Base-by-base conservation (phyloP, 2,329 filamentous ascomycete genomes). In the Nemania sp. region DNA sequence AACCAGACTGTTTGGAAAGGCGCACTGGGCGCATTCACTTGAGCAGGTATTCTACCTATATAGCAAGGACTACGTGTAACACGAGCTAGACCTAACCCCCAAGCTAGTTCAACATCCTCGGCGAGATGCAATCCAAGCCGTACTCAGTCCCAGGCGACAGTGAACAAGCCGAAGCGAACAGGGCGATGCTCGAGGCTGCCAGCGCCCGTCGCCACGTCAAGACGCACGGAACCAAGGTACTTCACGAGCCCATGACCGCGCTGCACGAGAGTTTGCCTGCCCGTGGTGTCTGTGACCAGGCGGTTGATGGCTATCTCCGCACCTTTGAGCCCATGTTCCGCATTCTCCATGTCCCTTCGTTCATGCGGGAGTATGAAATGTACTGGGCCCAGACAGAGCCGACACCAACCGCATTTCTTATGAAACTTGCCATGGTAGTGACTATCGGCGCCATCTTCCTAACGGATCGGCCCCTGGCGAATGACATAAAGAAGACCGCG, bases 371-470 rank as follows among this genome's bases (percentile, higher is more conserved):
- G 11, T 66, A 65, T 45, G 57, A 61, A 7, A 31, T 23, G 9
- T 62, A 60, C 17, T 66, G 64, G 63, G 20, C 36, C 31, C 37
- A 34, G 6, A 11, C 44, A 3, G 48, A 46, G 12, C 43, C 20
- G 22, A 11, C 22, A 3, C 37, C 14, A 14, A 26, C 9, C 22
- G 24, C 9, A 8, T 65, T 61, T 12, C 48, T 62, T 5, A 54
- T 66, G 51, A 64, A 62, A 26, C 52, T 68, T n/a, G 52, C 61
- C 20, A 61, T 66, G 57, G 52, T 65, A 7, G 39, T 68, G 14
- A 56, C 64, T 3, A 51, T 67, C 12, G 64, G 65, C 3, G 57
- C 54, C 17, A 54, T 63, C 19, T 65, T 67, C 41, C 51, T 64
- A 22, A 31, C 49, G 3, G 54, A 62, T 19, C 45, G 48, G 17